Base-by-base conservation (phyloP, 2,329 filamentous ascomycete species). In the Xylaria sp. region DNA sequence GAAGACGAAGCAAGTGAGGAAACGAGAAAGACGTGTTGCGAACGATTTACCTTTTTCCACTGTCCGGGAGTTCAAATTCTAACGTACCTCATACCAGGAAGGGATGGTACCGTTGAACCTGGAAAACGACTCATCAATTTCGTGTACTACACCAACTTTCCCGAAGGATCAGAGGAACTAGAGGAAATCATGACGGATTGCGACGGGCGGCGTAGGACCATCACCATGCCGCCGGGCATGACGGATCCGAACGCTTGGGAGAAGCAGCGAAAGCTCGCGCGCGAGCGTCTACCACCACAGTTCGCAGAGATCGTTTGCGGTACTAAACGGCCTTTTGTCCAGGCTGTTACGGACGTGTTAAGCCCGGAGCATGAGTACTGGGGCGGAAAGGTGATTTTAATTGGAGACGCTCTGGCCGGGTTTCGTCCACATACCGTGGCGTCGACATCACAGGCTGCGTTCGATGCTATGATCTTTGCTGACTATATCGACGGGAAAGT, bases 361-460 rank as follows among this genome's bases (percentile, higher is more conserved):
- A 78, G 76, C n/a, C 77, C 78, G 0, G 68, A 72, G 15, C 74
- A 81, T 46, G 75, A 79, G 63, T 82, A 79, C 59, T 69, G 79
- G 23, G 75, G 76, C 40, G 81, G 80, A 0, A 81, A 78, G 63
- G 74, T 83, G 0, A 68, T 85, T 17, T 69, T 85, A 1, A 74
- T 83, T 2, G 82, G 82, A n/a, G 83, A 85, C 70, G 81, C 82
- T 1, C 68, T 84, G 1, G 81, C 82, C 0, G 79, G 80, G 0
- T 83, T 85, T 60, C 71, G 83, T 4, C 82, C 83, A 3, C 83
- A 84, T 70, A 81, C 81, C 2, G 82, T 81, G 5, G 78, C 79
- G 3, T 82, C 81, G 28, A 83, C 82, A 1, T 80, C 77, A 10
- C 82, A 84, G 68, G 77, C 77, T 4, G 75, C 79, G 7, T 78